These are phyloP conservation scores for Phlyctochytrium arcticum DNA, from an alignment of 192 early-diverging fungal species.

Conservation along the genomic window DNA sequence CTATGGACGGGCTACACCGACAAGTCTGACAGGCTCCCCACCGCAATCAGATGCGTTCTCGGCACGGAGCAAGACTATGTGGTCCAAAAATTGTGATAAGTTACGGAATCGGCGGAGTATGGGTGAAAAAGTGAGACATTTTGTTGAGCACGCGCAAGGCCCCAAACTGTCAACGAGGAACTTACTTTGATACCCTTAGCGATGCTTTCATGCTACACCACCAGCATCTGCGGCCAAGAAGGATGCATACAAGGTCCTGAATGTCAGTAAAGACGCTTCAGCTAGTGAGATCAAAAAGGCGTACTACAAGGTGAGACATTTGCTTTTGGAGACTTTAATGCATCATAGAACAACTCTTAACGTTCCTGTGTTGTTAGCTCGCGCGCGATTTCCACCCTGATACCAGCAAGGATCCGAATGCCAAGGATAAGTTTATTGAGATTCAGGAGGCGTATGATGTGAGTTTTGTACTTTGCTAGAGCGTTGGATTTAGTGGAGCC, in stretches of 20 bases:
- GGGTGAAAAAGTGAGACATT: no score
- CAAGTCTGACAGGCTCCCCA: no score
- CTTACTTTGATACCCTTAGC: no score
- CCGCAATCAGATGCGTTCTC: no score
- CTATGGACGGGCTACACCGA: no score
- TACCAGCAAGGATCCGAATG: constrained; percentile 86
- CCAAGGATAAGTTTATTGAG: constrained; percentile 96
- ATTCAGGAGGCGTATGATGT: constrained; percentile 95
- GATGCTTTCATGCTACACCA: no score
- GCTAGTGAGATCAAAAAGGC: constrained; percentile 92
- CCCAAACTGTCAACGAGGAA: no score
- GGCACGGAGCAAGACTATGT: no score
- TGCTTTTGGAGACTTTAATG: background rate
- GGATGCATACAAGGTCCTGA: constrained; percentile 84
- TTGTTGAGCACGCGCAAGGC: no score
- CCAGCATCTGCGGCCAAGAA: constrained; percentile 40
- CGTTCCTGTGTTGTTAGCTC: constrained; percentile 47
- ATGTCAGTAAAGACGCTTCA: constrained; percentile 73
- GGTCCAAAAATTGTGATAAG: no score
- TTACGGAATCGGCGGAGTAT: no score
- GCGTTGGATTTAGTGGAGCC: background rate
- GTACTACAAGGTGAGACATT: constrained; percentile 76
- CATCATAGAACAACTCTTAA: background rate
- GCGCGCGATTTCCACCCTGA: constrained; percentile 98
- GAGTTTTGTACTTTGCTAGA: background rate